Evolutionary conservation across 768 basidiomycete genomes (phyloP).

Genomic region (Mycena kentingensis): DNA sequence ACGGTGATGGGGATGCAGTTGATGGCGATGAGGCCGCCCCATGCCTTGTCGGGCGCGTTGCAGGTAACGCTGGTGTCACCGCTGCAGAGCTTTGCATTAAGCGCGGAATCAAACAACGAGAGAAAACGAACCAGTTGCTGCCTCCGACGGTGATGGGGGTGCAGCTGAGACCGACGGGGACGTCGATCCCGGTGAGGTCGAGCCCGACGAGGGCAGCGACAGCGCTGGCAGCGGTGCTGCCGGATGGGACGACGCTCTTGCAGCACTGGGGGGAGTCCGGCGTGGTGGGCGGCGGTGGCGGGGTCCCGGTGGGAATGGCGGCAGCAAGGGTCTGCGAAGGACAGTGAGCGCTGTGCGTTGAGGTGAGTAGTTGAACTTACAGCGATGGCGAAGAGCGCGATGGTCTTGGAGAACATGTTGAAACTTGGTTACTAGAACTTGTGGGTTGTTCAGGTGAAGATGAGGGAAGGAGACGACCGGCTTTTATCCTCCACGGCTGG

Average conservation of each 20-base stretch:
- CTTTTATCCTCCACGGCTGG: no score
- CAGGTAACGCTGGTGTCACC: conserved; percentile 8
- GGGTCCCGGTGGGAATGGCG: background rate
- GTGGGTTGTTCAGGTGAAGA: no score
- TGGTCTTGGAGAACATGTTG: conserved; percentile 17
- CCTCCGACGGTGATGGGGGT: conserved; percentile 1
- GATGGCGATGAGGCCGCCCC: background rate
- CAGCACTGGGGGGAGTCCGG: background rate
- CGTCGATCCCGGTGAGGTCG: background rate
- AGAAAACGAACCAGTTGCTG: conserved; percentile 7
- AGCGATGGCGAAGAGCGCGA: conserved; percentile 3
- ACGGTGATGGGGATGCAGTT: background rate
- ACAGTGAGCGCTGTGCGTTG: background rate
- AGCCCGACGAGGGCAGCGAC: background rate
- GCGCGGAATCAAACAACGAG: background rate
- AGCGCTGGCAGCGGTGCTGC: background rate
- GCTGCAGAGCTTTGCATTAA: background rate
- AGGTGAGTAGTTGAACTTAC: background rate
- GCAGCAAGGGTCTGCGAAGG: background rate
- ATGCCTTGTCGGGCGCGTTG: conserved; percentile 12
- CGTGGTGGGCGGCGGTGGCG: background rate
- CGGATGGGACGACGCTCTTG: background rate
- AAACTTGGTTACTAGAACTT: background rate
- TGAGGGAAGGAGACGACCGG: no score
- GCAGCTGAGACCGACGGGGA: conserved; percentile 2